A percentile compares a stretch with the other conserved stretches of the same genome.
Evolutionary conservation across 1,284 basidiomycete species (phyloP).

Genomic region (Malassezia pachydermatis): DNA sequence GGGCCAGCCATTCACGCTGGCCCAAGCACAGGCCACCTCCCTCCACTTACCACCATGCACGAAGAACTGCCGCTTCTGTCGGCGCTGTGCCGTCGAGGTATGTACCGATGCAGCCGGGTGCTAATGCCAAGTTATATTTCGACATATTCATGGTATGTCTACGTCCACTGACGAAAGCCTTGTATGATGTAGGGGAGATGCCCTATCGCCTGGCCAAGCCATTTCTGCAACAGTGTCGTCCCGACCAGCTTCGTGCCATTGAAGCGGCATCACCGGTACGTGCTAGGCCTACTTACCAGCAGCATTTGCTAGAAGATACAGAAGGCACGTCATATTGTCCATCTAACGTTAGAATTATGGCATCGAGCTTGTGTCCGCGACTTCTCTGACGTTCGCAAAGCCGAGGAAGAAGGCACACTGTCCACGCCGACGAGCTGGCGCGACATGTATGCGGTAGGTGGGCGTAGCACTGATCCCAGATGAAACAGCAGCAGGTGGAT

Average conservation of each 20-base stretch:
- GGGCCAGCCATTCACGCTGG: no score
- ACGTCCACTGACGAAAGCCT: slow-evolving; percentile 7
- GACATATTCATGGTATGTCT: slow-evolving; percentile 24
- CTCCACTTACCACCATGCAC: no score
- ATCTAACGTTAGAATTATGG: slow-evolving; percentile 25
- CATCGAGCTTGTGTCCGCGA: slow-evolving; percentile 35
- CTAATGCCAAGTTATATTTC: slow-evolving; percentile 23
- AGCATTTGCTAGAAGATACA: slow-evolving; percentile 25
- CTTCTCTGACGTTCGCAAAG: slow-evolving; percentile 32
- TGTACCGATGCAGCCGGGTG: not conserved
- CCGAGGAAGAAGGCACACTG: slow-evolving; percentile 13
- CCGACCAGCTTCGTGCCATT: slow-evolving; percentile 34
- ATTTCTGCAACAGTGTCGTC: slow-evolving; percentile 32
- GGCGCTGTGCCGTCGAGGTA: slow-evolving; percentile 15
- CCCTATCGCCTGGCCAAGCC: slow-evolving; percentile 34
- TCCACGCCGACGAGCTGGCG: slow-evolving; percentile 28
- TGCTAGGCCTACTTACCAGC: not conserved
- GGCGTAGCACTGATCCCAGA: not conserved
- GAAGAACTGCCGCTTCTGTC: slow-evolving; percentile 13
- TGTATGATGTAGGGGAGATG: slow-evolving; percentile 40
- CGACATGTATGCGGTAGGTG: slow-evolving; percentile 21
- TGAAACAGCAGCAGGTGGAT: slow-evolving; percentile 26
- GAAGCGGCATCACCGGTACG: slow-evolving; percentile 34
- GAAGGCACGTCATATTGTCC: slow-evolving; percentile 12
- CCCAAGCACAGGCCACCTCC: no score